Base-by-base conservation (phyloP, 2,329 filamentous ascomycete genomes). In the Zasmidium angulare region DNA sequence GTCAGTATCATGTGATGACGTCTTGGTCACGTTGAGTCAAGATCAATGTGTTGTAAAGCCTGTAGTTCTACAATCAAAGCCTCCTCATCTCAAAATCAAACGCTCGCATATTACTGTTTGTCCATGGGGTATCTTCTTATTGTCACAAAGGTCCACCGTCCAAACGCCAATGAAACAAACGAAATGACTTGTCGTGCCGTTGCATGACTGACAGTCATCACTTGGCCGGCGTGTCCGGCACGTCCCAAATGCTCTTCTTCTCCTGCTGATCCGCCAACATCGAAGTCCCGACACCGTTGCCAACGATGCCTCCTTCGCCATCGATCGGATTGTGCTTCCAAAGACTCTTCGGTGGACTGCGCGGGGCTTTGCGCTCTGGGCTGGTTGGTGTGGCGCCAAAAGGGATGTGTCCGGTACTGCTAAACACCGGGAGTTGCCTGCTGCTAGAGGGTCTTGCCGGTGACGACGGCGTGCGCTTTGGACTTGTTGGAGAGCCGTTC, bases 171-270 rank as follows among this genome's bases (percentile, higher is more conserved):
- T 19, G 11, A 19, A 14, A 43, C 36, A 43, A 43, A 43, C 12
- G 36, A 43, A 43, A 43, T 43, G 7, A 43, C 36, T 17, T 17
- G 6, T 43, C 36, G 7, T 43, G 36, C 36, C 36, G 36, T 43
- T 43, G 14, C 9, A 43, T 17, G n/a, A 17, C 12, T 17, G n/a
- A 17, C 12, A 19, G 9, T 46, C 19, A 31, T 54, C 55, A 63
- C 40, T 66, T 62, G 22, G 58, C 59, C 12, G 79, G 77, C 24
- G 78, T 79, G 23, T 79, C 76, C 2, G 77, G 78, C 31, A 80
- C 73, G 52, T 79, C 78, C 76, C 78, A 81, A n/a, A 79, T 70
- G 55, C 61, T 64, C 56, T 29, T 31, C 4, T 31, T 20, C 21
- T 43, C 24, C 46, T 6, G 26, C 26, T 47, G 36, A 10, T 19